Evolutionary conservation across 2,329 filamentous ascomycete species (phyloP), one percentile per base, ranked within the genome.

Genomic region (Monosporascus sp.): DNA sequence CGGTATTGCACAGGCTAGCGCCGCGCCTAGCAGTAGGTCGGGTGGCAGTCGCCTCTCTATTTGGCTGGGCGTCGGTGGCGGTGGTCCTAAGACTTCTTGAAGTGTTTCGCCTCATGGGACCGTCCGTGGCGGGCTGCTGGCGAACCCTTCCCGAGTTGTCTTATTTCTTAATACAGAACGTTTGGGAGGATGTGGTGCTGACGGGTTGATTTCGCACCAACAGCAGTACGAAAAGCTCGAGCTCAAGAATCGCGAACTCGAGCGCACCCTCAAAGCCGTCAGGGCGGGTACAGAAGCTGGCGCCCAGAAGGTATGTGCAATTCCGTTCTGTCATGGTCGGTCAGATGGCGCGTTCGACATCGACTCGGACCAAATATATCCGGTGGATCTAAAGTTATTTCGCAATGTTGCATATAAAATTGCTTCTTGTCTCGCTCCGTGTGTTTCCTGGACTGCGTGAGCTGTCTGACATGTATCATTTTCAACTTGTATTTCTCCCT

Each of bases 211-310:
- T 47, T 51, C 52, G 51, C 48, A 51, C 50, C 46, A 57, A 43
- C 60, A 83, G 80, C 81, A 83, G 80, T 74, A 81, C 60, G 80
- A 84, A 57, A 76, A 80, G 61, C 72, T 77, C 15, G 80, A 84
- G 57, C 73, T 77, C 57, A 80, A 82, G 45, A 80, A 75, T 50
- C 75, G 78, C 58, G 80, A 83, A 52, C 67, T 83, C 38, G 79
- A 81, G 62, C 72, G 75, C 58, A 76, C 76, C 50, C 70, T 83
- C 59, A 83, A 82, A 61, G 72, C 75, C 37, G 72, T 75, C 14
- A 75, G 79, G 53, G 74, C 74, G 47, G 78, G 77, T 47, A 73
- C 76, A 46, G 73, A 73, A 43, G 72, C 72, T 37, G 74, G 75
- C 27, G 75, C 74, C 50, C 75, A 80, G 63, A 81, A 80, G 74